These are phyloP conservation scores for Ceratobasidium sp. DNA, from an alignment of 1,284 basidiomycete species.

Conservation along the genomic window DNA sequence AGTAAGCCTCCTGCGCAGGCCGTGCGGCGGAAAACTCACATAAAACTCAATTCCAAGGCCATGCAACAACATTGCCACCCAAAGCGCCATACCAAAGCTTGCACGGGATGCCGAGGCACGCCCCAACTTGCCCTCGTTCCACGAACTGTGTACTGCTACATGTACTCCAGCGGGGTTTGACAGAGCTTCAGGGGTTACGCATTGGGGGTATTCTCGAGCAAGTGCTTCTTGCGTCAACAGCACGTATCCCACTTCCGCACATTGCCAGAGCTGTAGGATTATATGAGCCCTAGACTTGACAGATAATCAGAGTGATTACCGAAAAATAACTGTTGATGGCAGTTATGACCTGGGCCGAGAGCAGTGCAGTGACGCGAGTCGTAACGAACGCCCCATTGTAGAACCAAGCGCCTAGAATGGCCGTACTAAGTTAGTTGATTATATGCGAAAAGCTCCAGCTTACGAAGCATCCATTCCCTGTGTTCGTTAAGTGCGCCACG, in stretches of 20 bases:
- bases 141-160: slow-evolving; percentile 36
- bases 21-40: slow-evolving; percentile 15
- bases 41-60: slow-evolving; percentile 40
- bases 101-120: slow-evolving; percentile 33
- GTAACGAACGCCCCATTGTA: slow-evolving; percentile 39
- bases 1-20: neutral
- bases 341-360: slow-evolving; percentile 36
- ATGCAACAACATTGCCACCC: slow-evolving; percentile 40
- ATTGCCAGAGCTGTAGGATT: slow-evolving; percentile 34
- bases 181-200: slow-evolving; percentile 11
- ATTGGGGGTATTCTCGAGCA: slow-evolving; percentile 28
- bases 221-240: neutral
- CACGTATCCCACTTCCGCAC: slow-evolving; percentile 37
- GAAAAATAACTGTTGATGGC: slow-evolving; percentile 37
- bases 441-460: slow-evolving; percentile 14
- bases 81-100: slow-evolving; percentile 40
- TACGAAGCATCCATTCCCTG: slow-evolving; percentile 41
- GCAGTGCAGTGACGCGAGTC: slow-evolving; percentile 33
- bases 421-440: neutral
- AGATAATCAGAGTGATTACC: slow-evolving; percentile 10
- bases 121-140: slow-evolving; percentile 27
- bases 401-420: slow-evolving; percentile 25
- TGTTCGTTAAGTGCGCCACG: slow-evolving; percentile 37
- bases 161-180: neutral
- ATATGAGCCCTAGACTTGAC: neutral